Evolutionary conservation across 208 protist species (phyloP), one percentile per base, ranked within the genome.

Genomic region (Sergeia podlipaevii): DNA sequence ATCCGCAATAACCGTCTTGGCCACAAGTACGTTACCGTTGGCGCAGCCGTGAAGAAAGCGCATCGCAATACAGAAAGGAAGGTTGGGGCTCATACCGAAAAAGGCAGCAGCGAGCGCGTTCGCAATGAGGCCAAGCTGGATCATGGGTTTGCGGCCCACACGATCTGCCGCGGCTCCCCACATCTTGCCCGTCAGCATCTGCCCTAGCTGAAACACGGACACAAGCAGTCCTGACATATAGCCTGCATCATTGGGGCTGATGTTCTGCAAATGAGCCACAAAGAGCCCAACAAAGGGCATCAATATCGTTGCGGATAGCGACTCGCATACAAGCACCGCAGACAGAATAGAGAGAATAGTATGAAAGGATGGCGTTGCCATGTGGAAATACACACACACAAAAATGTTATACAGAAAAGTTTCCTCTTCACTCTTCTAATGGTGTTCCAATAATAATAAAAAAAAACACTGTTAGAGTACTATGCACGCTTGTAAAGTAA

Each of bases 21-120:
- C 78, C 15, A 91, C 74, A 23, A 91, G 65, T 29, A 85, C 66
- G 59, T 85, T 87, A 8, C 83, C 83, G 47, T 91, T 91, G n/a
- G 73, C 72, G 30, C 80, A 55, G 26, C 83, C 83, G 39, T 91
- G 83, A 10, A 87, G 56, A 37, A 91, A 88, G 38, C 83, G 79
- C 29, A 85, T 65, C 2, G 83, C 11, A 20, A 75, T 62, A 53
- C 70, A 77, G 8, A 80, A 37, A 4, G 46, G 73, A 11, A 91
- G 65, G 49, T 68, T 85, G 0, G 59, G 61, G 26, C 73, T 80
- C 45, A 85, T 48, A 26, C 83, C 79, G 52, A 91, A 91, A 21
- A 75, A 65, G 30, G 75, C 68, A n/a, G 78, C 77, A 38, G 75
- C 69, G 18, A 83, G 24, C 6, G 62, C 69, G 44, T 74, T 79